Evolutionary conservation across 2,329 filamentous ascomycete genomes (phyloP).

Genomic region (Penicillium sp.): DNA sequence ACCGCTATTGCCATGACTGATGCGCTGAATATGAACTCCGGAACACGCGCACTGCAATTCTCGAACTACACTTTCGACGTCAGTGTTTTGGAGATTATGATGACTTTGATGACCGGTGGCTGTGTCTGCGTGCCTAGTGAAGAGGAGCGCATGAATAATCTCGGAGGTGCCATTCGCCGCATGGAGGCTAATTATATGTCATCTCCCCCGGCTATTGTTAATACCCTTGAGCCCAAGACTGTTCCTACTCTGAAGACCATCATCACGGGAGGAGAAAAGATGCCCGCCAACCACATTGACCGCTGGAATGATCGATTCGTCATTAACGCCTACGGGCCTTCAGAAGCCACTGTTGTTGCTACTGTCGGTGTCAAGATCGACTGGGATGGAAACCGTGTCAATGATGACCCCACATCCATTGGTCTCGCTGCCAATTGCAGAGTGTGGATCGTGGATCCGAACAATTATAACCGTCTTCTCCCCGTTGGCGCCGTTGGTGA

Average conservation of each 20-base stretch:
- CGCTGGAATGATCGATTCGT: constrained; percentile 47
- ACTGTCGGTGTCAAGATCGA: constrained; percentile 34
- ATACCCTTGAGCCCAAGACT: constrained; percentile 44
- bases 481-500: constrained; percentile 50
- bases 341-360: constrained; percentile 41
- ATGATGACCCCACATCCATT: constrained; percentile 33
- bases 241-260: constrained; percentile 48
- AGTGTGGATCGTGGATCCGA: constrained; percentile 42
- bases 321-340: constrained; percentile 47
- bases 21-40: constrained; percentile 50
- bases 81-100: constrained; percentile 55
- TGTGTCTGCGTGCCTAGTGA: constrained; percentile 60
- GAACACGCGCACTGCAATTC: constrained; percentile 60
- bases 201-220: constrained; percentile 61
- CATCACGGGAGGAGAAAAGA: constrained; percentile 47
- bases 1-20: constrained; percentile 53
- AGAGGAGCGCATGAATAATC: constrained; percentile 51
- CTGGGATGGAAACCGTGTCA: constrained; percentile 28
- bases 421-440: constrained; percentile 36
- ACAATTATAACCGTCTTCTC: constrained; percentile 37
- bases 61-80: constrained; percentile 59
- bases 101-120: constrained; percentile 56
- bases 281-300: constrained; percentile 42
- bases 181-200: constrained; percentile 56
- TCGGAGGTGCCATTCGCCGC: constrained; percentile 51